Percentiles rank a stretch among this genome's conserved stretches.
These are phyloP conservation scores for Hydrangea macrophylla DNA, from an alignment of 148 eudicot genomes.

Conservation along the genomic window DNA sequence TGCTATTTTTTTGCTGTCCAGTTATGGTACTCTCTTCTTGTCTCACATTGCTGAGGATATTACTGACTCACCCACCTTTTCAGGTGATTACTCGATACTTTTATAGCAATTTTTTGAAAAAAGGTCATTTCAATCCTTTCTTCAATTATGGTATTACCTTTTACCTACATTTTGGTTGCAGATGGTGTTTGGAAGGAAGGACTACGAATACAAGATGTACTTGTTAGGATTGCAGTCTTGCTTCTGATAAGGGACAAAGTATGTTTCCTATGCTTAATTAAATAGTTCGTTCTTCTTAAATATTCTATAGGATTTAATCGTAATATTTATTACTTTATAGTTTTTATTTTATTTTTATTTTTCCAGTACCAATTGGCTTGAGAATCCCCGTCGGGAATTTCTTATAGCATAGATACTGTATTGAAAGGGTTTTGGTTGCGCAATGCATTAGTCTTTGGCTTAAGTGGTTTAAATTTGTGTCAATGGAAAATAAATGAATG, in stretches of 20 bases:
- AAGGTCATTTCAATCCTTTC: neutral
- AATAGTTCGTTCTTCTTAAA: no score
- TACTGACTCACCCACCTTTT: slow-evolving; percentile 71
- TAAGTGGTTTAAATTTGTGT: neutral
- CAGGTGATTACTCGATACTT: slow-evolving; percentile 45
- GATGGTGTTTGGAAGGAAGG: slow-evolving; percentile 99
- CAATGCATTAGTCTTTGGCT: neutral
- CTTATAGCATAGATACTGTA: no score
- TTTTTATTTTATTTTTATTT: neutral
- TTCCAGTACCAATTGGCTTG: neutral
- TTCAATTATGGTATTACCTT: neutral
- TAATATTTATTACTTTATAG: neutral
- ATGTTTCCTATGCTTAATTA: slow-evolving; percentile 19
- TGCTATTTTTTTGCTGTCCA: slow-evolving; percentile 25
- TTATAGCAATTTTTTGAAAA: no score
- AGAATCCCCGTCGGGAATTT: no score
- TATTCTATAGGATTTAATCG: neutral
- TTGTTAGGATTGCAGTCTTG: slow-evolving; percentile 68
- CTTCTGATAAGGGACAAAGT: slow-evolving; percentile 72
- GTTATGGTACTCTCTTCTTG: slow-evolving; percentile 78
- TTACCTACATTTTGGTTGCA: slow-evolving; percentile 24
- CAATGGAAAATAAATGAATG: no score
- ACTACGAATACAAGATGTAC: slow-evolving; percentile 79
- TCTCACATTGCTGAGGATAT: slow-evolving; percentile 74
- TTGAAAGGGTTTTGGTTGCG: neutral